A percentile compares a stretch with the other conserved stretches of the same genome.
Conservation (phyloP, 176 grass and related monocot species). For the Lolium rigidum region DNA sequence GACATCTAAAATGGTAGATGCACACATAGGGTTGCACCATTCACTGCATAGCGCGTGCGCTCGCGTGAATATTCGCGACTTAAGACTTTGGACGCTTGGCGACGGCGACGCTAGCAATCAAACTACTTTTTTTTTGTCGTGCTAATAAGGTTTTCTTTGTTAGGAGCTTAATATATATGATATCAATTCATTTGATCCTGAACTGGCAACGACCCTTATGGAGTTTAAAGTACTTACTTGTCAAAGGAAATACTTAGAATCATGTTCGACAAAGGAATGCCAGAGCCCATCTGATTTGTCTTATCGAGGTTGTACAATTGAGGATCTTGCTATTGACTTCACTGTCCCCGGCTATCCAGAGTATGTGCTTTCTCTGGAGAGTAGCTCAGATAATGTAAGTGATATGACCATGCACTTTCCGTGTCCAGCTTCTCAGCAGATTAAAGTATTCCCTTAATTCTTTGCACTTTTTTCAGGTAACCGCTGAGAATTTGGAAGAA, state of each 20-base stretch:
- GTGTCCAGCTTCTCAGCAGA: constrained; percentile 35
- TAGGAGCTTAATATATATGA: constrained; percentile 82
- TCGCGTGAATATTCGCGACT: too few relatives aligned
- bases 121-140: too few relatives aligned
- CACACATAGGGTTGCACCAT: too few relatives aligned
- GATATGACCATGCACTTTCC: not conserved
- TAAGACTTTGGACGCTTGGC: too few relatives aligned
- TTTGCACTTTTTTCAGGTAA: constrained; percentile 63
- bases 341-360: constrained; percentile 89
- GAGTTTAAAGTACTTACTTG: constrained; percentile 83
- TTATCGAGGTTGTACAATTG: constrained; percentile 68
- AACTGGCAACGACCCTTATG: constrained; percentile 57
- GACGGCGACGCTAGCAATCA: too few relatives aligned
- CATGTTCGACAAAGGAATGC: constrained; percentile 43
- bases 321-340: constrained; percentile 90
- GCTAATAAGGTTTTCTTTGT: constrained; percentile 40
- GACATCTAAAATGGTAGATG: too few relatives aligned
- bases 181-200: constrained; percentile 75
- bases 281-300: constrained; percentile 59
- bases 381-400: constrained; percentile 64
- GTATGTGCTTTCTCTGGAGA: constrained; percentile 54
- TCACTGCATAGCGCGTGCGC: too few relatives aligned
- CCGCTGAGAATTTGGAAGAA: constrained; percentile 76
- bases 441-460: constrained; percentile 30
- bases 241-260: constrained; percentile 65